phyloP scores from a whole-genome alignment of 768 basidiomycete genomes.

The Lactarius vividus region DNA sequence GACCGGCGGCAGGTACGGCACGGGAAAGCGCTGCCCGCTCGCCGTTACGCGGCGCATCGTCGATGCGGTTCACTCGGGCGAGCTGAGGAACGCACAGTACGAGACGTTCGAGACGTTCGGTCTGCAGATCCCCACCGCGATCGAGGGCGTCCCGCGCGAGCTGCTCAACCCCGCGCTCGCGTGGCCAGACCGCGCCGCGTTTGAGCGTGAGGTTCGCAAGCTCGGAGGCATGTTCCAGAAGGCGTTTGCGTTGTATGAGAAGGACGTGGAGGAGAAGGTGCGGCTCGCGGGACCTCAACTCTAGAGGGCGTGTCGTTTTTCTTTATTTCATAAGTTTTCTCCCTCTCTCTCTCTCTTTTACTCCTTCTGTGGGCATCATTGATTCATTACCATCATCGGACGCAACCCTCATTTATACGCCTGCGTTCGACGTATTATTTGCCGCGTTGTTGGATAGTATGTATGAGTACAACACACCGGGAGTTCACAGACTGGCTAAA shows the following conservation, averaged over 20 bases:
- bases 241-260: conserved; percentile 90
- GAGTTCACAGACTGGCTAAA: background rate
- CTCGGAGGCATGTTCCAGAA: conserved; percentile 91
- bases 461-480: conserved; percentile 11
- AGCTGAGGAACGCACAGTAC: conserved; percentile 82
- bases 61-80: conserved; percentile 94
- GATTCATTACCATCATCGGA: background rate
- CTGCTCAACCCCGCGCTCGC: conserved; percentile 85
- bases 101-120: conserved; percentile 83
- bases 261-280: conserved; percentile 78
- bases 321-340: background rate
- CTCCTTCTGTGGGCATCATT: background rate
- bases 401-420: too few species aligned
- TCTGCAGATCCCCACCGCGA: conserved; percentile 74
- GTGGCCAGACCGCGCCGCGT: conserved; percentile 88
- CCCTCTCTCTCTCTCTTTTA: background rate
- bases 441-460: conserved; percentile 3
- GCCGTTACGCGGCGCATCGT: conserved; percentile 95
- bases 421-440: conserved; percentile 1
- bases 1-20: conserved; percentile 92
- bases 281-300: conserved; percentile 71
- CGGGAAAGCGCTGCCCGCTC: conserved; percentile 93
- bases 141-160: conserved; percentile 88
- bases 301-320: conserved; percentile 13
- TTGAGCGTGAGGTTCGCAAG: conserved; percentile 84